phyloP scores from a whole-genome alignment of 257 asterid genomes.

The Solanum bukasovii region DNA sequence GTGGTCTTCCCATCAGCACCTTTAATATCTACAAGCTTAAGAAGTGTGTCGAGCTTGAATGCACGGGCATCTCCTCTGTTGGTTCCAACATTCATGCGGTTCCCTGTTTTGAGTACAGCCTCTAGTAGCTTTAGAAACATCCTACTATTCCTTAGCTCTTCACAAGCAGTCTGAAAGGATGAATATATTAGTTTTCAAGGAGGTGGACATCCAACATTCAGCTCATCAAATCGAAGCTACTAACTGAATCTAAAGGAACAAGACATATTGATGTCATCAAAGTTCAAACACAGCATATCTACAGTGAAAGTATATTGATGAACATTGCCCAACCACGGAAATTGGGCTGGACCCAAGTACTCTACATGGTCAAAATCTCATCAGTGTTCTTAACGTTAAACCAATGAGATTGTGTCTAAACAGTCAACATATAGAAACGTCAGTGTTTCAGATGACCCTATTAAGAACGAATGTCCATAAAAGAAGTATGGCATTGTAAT shows the following conservation, averaged over 20 bases:
- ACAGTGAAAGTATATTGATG: background rate
- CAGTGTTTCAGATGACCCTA: background rate
- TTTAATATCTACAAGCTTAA: conserved; percentile 70
- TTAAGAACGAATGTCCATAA: background rate
- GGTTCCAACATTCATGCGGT: conserved; percentile 74
- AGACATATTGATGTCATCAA: background rate
- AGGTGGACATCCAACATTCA: background rate
- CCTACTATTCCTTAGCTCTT: conserved; percentile 68
- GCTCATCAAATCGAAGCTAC: background rate
- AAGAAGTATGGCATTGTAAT: background rate
- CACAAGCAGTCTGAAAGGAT: conserved; percentile 53
- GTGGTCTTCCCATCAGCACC: conserved; percentile 80
- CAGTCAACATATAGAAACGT: background rate
- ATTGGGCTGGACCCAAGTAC: background rate
- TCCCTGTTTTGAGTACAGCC: conserved; percentile 81
- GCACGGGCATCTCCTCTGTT: conserved; percentile 76
- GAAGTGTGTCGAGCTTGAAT: conserved; percentile 76
- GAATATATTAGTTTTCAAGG: background rate
- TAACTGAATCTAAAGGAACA: background rate
- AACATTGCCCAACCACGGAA: background rate
- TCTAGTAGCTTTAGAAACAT: conserved; percentile 74
- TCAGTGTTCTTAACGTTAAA: background rate
- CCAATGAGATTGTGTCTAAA: background rate
- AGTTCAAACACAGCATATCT: background rate
- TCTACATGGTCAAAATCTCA: background rate